phyloP scores from a whole-genome alignment of 345 rosid species.

The Physaria fendleri region DNA sequence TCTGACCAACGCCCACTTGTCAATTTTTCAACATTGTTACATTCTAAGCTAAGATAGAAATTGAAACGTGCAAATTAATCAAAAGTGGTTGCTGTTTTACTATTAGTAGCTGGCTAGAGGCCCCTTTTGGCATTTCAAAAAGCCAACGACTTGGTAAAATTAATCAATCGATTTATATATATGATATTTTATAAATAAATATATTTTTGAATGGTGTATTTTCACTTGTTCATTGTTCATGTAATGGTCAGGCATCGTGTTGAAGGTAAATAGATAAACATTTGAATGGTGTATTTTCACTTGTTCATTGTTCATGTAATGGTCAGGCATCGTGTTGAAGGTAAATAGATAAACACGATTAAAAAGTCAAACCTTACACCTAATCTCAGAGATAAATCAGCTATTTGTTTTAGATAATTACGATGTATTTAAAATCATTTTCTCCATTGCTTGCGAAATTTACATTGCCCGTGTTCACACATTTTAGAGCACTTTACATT shows the following conservation, averaged over 20 bases:
- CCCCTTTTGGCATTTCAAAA: conserved; percentile 13
- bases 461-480: neutral
- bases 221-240: neutral
- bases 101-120: neutral
- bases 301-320: neutral
- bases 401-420: neutral
- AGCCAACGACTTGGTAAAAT: conserved; percentile 9
- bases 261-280: no score
- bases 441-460: conserved; percentile 8
- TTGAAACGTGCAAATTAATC: neutral
- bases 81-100: neutral
- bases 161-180: neutral
- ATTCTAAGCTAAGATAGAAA: conserved; percentile 11
- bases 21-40: conserved; percentile 5
- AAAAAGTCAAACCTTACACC: neutral
- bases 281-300: neutral
- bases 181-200: neutral
- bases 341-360: conserved; percentile 11
- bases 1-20: no score
- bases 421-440: neutral
- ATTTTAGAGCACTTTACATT: neutral
- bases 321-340: neutral
- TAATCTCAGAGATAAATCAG: neutral
- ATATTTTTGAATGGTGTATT: neutral
- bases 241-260: no score